Percentiles rank a stretch among this genome's conserved stretches.
Conservation (phyloP, 768 basidiomycete genomes). For the Wakefieldia striispora region DNA sequence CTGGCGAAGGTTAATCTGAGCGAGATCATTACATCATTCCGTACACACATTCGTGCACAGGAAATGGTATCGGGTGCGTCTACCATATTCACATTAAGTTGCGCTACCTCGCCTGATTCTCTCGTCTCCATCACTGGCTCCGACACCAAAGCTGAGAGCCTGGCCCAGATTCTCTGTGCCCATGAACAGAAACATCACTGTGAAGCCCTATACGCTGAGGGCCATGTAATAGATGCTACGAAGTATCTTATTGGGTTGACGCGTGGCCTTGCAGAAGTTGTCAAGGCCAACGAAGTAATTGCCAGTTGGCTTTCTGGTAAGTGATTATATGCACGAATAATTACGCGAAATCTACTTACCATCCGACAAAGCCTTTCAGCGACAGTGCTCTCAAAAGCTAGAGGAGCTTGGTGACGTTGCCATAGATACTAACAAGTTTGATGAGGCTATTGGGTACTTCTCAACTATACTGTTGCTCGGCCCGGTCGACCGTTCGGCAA, state of each 20-base stretch:
- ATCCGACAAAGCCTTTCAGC: conserved; percentile 3
- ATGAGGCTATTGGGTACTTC: background rate
- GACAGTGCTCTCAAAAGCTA: background rate
- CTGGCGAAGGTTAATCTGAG: too few relatives aligned
- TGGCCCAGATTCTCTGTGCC: background rate
- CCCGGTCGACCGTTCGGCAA: accelerated
- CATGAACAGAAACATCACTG: conserved; percentile 7
- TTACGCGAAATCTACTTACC: too few relatives aligned
- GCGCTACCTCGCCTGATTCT: too few relatives aligned
- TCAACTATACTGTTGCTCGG: background rate
- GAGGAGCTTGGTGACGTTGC: conserved; percentile 1
- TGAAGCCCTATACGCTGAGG: background rate
- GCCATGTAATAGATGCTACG: background rate
- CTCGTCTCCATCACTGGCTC: too few relatives aligned
- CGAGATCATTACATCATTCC: too few relatives aligned
- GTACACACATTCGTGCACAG: too few relatives aligned
- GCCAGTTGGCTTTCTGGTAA: conserved; percentile 2
- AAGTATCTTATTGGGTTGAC: background rate
- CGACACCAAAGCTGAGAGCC: background rate
- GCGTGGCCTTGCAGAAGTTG: background rate
- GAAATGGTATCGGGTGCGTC: too few relatives aligned
- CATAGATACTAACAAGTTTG: background rate
- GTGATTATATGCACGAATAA: too few relatives aligned
- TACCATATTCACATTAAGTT: too few relatives aligned
- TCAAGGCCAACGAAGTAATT: background rate